A percentile compares a stretch with the other conserved stretches of the same genome.
phyloP scores from a whole-genome alignment of 345 rosid genomes.

The Citrus cavaleriei region DNA sequence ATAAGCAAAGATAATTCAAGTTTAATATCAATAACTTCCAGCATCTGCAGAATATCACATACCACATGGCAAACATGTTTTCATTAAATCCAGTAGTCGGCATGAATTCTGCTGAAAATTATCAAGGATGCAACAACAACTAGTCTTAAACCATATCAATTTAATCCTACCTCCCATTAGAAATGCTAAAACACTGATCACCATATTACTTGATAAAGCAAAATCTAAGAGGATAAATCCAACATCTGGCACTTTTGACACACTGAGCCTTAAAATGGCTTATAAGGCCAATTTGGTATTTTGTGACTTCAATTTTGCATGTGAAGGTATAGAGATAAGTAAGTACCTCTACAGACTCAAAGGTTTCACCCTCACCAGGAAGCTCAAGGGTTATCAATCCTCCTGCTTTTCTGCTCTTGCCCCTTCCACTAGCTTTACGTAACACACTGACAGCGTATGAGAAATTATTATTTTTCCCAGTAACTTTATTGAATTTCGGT shows the following conservation, averaged over 20 bases:
- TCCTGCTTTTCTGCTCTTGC: slow-evolving; percentile 88
- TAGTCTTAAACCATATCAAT: neutral
- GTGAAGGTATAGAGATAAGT: slow-evolving; percentile 1
- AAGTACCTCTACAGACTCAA: slow-evolving; percentile 71
- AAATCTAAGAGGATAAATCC: neutral
- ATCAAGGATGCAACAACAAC: neutral
- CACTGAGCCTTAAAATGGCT: neutral
- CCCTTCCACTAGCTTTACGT: slow-evolving; percentile 89
- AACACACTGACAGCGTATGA: slow-evolving; percentile 68
- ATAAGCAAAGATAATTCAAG: neutral
- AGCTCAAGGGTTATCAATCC: slow-evolving; percentile 80
- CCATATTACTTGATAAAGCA: neutral
- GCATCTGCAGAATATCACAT: neutral
- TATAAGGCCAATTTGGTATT: neutral
- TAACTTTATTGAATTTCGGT: slow-evolving; percentile 75
- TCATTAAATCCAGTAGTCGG: neutral
- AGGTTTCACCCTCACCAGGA: slow-evolving; percentile 52
- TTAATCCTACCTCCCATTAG: neutral
- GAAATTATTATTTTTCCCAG: slow-evolving; percentile 39
- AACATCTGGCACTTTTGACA: neutral
- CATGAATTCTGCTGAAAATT: neutral
- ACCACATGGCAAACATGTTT: neutral
- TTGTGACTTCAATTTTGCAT: neutral
- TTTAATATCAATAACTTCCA: neutral
- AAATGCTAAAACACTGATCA: neutral